Evolutionary conservation across 2,329 filamentous ascomycete species (phyloP).

Genomic region (Diaporthe velutina): DNA sequence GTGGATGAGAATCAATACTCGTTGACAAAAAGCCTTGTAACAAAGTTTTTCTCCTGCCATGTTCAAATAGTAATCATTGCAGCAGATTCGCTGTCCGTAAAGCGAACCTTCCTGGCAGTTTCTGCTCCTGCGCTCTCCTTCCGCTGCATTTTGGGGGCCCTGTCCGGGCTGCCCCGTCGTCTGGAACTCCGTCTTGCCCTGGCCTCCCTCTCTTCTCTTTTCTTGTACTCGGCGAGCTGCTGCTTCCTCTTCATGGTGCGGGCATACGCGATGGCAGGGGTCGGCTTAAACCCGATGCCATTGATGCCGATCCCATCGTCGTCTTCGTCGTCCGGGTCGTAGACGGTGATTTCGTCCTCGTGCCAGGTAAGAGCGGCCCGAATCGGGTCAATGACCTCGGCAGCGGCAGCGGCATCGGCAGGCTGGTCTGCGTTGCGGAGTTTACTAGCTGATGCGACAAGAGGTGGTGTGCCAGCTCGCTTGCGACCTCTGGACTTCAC

Average conservation of each 20-base stretch:
- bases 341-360: slow-evolving; percentile 76
- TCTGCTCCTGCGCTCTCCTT: slow-evolving; percentile 42
- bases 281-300: slow-evolving; percentile 76
- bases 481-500: slow-evolving; percentile 30
- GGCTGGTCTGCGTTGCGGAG: slow-evolving; percentile 42
- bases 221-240: slow-evolving; percentile 73
- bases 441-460: slow-evolving; percentile 39
- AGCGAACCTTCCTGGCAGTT: slow-evolving; percentile 52
- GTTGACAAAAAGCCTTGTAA: slow-evolving; percentile 1
- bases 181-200: slow-evolving; percentile 67
- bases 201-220: slow-evolving; percentile 72
- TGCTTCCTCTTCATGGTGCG: slow-evolving; percentile 68
- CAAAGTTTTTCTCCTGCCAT: background rate
- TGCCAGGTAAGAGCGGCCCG: slow-evolving; percentile 75
- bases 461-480: slow-evolving; percentile 54
- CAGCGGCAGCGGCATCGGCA: slow-evolving; percentile 52
- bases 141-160: slow-evolving; percentile 44
- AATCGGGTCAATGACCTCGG: slow-evolving; percentile 62
- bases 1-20: background rate
- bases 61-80: slow-evolving; percentile 38
- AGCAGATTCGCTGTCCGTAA: slow-evolving; percentile 54
- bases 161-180: slow-evolving; percentile 54
- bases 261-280: slow-evolving; percentile 70
- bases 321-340: slow-evolving; percentile 74
- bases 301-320: slow-evolving; percentile 78